Percentiles rank a stretch among this genome's conserved stretches.
These are phyloP conservation scores for Brassica nigra DNA, from an alignment of 345 rosid species.

Conservation along the genomic window DNA sequence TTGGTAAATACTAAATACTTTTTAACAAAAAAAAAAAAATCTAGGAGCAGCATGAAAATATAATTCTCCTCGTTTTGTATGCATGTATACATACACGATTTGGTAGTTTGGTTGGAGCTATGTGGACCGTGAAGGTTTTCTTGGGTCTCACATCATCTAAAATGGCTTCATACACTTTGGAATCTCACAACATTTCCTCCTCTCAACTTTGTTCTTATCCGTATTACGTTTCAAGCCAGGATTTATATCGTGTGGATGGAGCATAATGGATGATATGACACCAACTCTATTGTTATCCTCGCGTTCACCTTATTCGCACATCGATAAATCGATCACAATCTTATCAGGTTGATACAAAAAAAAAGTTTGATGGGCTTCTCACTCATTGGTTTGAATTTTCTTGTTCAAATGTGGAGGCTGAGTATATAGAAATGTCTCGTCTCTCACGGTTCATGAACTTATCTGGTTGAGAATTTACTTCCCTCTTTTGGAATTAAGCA, in stretches of 20 bases:
- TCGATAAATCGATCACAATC: neutral
- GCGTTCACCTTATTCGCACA: neutral
- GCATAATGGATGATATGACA: neutral
- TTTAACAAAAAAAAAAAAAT: neutral
- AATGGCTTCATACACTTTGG: neutral
- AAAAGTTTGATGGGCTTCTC: neutral
- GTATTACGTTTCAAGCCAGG: neutral
- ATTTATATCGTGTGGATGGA: neutral
- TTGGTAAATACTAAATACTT: constrained; percentile 62
- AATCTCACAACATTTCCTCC: neutral
- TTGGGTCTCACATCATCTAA: neutral
- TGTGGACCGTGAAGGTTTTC: neutral
- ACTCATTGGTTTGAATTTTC: neutral
- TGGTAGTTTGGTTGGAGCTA: neutral
- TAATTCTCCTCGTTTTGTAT: neutral
- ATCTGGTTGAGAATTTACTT: neutral
- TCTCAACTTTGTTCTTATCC: too few species aligned
- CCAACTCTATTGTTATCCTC: neutral
- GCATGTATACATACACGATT: neutral
- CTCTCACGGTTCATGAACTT: neutral
- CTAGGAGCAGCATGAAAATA: neutral
- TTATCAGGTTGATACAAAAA: neutral
- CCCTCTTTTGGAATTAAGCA: neutral
- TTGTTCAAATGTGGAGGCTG: neutral
- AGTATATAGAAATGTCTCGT: neutral